Conservation (phyloP, 1,284 basidiomycete genomes). For the Ustanciosporium gigantosporum region DNA sequence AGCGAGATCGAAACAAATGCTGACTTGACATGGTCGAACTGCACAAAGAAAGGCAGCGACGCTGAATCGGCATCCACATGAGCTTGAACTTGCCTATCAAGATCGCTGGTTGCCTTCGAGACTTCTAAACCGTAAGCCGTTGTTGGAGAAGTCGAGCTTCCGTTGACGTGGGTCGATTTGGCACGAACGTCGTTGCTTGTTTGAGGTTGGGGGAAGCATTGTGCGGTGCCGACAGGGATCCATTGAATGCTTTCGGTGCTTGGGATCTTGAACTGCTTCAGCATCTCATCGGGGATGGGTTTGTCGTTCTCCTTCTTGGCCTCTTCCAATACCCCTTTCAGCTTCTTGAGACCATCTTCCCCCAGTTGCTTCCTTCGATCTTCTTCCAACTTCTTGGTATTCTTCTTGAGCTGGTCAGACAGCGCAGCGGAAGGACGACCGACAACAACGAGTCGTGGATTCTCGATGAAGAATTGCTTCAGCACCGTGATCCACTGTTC, state of each 20-base stretch:
- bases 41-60: slow-evolving; percentile 81
- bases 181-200: too few species aligned
- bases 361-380: slow-evolving; percentile 76
- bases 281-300: slow-evolving; percentile 77
- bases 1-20: slow-evolving; percentile 78
- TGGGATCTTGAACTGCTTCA: slow-evolving; percentile 74
- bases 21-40: slow-evolving; percentile 77
- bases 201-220: slow-evolving; percentile 2
- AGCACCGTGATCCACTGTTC: slow-evolving; percentile 81
- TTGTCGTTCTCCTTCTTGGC: slow-evolving; percentile 86
- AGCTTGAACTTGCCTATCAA: slow-evolving; percentile 65
- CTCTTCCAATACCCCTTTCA: slow-evolving; percentile 72
- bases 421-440: slow-evolving; percentile 88
- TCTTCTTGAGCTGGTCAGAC: slow-evolving; percentile 76
- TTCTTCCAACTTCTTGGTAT: slow-evolving; percentile 78
- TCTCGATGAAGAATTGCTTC: slow-evolving; percentile 67
- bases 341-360: slow-evolving; percentile 75
- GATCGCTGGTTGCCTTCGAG: slow-evolving; percentile 38
- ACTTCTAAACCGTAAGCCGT: slow-evolving; percentile 20
- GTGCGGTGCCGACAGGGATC: slow-evolving; percentile 82
- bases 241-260: slow-evolving; percentile 80
- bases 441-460: slow-evolving; percentile 65
- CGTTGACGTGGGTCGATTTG: background rate
- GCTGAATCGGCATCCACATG: slow-evolving; percentile 75
- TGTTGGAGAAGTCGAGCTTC: background rate